Evolutionary conservation across 2,329 filamentous ascomycete genomes (phyloP), one percentile per base, ranked within the genome.

Genomic region (Aspergillus latus): DNA sequence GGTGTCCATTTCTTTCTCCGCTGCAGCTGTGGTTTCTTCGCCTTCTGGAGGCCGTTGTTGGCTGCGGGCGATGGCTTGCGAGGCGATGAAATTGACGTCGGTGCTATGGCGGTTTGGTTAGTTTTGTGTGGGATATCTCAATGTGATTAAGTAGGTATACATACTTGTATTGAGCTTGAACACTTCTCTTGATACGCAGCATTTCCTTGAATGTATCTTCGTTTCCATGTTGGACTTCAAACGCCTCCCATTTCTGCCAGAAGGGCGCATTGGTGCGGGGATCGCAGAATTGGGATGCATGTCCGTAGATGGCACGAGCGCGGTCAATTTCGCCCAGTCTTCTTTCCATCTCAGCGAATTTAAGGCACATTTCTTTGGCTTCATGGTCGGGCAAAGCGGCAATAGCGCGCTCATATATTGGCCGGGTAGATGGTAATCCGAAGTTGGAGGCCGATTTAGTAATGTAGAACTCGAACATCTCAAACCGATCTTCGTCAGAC

Each of bases 381-480:
- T 97, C 94, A 60, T 82, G 84, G 74, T 99, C 94, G 0, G 95
- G 93, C 36, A 99, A 80, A n/a, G 92, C 89, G 9, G 90, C 87
- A 64, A 99, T 96, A 37, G 94, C 93, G 55, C 92, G 87, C 76
- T 99, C 94, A 79, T 99, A 99, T 66, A 99, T 99, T 0, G 91
- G 88, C 50, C 94, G 82, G 2, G 94, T 97, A 0, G 94, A 97
- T 0, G 94, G 92, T 50, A 99, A 84, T 32, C 95, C 94, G 68
- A 99, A 99, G 75, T 99, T 99, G 16, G 92, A 96, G 1, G 94
- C 94, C 0, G 92, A 97, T 73, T 99, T 97, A 57, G 93, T 97
- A 70, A 99, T 97, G 79, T 99, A 99, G 72, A 97, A 96, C 74
- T 96, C 94, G 79, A 97, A 99, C 92, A 99, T 97, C 67, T 96